Evolutionary conservation across 2,329 filamentous ascomycete species (phyloP), one percentile per base, ranked within the genome.

Genomic region (Xylaria sp.): DNA sequence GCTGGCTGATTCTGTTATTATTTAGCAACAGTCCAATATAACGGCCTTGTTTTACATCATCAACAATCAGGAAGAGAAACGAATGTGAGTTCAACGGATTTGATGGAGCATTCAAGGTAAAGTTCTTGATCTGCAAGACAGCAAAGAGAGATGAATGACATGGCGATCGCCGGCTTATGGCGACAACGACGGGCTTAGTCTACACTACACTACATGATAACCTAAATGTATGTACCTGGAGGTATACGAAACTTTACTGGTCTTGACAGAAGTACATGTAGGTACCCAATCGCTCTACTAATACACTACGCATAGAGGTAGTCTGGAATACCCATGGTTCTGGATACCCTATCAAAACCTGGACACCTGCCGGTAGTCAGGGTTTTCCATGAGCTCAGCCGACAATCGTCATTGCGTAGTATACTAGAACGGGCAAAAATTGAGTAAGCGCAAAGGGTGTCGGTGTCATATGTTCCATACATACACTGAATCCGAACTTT

Each of bases 151-250:
- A 42, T 50, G 25, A 48, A 51, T 66, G 63, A 66, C 62, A 61
- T 65, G 40, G 27, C 27, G 47, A 65, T 60, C 47, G 44, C 50
- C 58, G 35, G 35, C 23, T n/a, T 59, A 21, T 37, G 23, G 42
- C 21, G 21, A 27, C 12, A 3, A 47, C 40, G 16, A 42, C 18
- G 10, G 21, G 10, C 5, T 6, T 51, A 51, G 48, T 50, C 47
- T 50, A 50, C 18, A 50, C 40, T 47, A 47, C 44, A 1, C 9
- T 42, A 58, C 23, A 44, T 53, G 35, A 57, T 65, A 68, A 64
- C 57, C 61, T 61, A 68, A 51, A 53, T 61, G 27, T 60, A 59
- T 42, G 65, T 58, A 51, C 32, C 23, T 62, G 32, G 21, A 68
- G 9, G 57, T 57, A 65, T 53, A 66, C 53, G 44, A 60, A 66